phyloP scores from a whole-genome alignment of 257 asterid species.

The Solanum chmielewskii region DNA sequence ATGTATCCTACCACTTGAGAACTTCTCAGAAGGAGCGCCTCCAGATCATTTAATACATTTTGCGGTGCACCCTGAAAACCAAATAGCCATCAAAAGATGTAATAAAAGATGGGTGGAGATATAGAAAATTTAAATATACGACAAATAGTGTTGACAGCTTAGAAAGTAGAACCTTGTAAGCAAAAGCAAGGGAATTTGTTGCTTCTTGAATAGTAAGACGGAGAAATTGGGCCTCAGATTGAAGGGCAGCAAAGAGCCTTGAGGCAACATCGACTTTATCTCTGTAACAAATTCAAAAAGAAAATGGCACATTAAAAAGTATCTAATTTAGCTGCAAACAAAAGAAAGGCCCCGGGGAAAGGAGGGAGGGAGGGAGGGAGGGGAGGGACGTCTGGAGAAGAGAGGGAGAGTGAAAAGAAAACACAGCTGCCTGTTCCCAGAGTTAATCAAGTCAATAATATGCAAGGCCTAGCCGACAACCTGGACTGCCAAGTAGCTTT shows the following conservation, averaged over 20 bases:
- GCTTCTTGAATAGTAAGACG: conserved; percentile 93
- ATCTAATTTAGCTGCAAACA: neutral
- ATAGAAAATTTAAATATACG: neutral
- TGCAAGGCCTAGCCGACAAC: too few relatives aligned
- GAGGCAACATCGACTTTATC: conserved; percentile 76
- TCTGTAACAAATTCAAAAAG: conserved; percentile 25
- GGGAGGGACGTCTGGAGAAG: neutral
- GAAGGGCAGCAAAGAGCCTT: conserved; percentile 84
- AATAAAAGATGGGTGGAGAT: conserved; percentile 8
- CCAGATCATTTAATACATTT: conserved; percentile 67
- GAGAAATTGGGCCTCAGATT: conserved; percentile 60
- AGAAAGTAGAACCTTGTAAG: conserved; percentile 58
- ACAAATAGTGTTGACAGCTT: neutral
- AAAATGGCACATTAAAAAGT: neutral
- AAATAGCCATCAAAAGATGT: conserved; percentile 17
- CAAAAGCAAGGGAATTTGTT: conserved; percentile 75
- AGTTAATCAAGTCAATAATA: too few relatives aligned
- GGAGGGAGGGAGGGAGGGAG: neutral
- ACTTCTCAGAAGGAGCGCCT: conserved; percentile 59
- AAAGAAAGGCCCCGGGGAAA: neutral
- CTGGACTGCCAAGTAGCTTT: too few relatives aligned
- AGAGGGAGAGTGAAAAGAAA: neutral
- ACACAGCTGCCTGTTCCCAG: neutral
- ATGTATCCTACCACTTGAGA: conserved; percentile 57
- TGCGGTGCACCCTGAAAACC: conserved; percentile 62